Percentiles rank a stretch among this genome's conserved stretches.
These are phyloP conservation scores for Amphirosellinia nigrospora DNA, from an alignment of 495 filamentous ascomycete species.

Conservation along the genomic window DNA sequence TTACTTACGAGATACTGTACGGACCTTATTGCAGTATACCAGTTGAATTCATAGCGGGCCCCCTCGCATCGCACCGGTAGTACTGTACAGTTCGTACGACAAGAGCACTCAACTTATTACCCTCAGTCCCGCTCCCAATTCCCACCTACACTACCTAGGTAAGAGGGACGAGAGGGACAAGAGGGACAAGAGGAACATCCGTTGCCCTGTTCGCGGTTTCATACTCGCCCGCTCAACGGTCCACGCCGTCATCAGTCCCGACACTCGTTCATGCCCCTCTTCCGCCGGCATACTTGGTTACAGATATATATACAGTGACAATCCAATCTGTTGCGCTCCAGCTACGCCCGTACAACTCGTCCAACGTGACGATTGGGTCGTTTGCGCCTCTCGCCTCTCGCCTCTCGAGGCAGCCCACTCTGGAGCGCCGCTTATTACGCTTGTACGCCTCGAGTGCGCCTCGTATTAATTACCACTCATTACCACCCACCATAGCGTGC, in stretches of 20 bases:
- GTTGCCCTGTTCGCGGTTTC: not conserved
- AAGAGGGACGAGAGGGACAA: too few relatives aligned
- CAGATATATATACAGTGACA: not conserved
- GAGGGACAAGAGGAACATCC: not conserved
- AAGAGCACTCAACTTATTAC: not conserved
- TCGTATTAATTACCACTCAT: constrained; percentile 16
- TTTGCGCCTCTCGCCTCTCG: not conserved
- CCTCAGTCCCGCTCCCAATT: not conserved
- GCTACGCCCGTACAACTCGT: not conserved
- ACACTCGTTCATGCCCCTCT: constrained; percentile 5
- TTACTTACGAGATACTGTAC: constrained; percentile 1
- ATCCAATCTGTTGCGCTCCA: not conserved
- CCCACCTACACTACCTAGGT: too few relatives aligned
- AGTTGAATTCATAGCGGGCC: not conserved
- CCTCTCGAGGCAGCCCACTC: not conserved
- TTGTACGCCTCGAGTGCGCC: constrained; percentile 8
- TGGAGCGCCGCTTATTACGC: not conserved
- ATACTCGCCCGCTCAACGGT: not conserved
- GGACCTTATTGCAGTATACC: not conserved
- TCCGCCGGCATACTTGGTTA: not conserved
- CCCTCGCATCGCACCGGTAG: not conserved
- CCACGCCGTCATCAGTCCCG: not conserved
- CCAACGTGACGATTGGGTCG: constrained; percentile 13
- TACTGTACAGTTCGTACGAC: not conserved
- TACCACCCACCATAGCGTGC: not conserved